Base-by-base conservation (phyloP, 2,329 filamentous ascomycete species). In the Diaporthe sp. region DNA sequence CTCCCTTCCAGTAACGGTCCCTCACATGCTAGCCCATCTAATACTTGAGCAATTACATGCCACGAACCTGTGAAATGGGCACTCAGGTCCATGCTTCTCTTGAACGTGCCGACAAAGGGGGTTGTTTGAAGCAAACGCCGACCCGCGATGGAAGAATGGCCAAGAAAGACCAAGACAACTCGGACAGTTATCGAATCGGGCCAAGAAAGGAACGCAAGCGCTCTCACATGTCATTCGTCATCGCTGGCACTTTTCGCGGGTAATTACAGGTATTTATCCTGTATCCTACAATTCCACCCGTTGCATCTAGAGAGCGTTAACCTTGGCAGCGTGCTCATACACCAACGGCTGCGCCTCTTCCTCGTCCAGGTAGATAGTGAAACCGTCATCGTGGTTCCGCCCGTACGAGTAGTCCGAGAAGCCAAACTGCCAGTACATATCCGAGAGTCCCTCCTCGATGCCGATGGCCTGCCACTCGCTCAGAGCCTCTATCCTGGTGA, bases 401-500 rank as follows among this genome's bases (percentile, higher is more conserved):
- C 89, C 88, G 52, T 88, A 89, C 4, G 87, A 89, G 77, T 85
- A 90, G 0, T 82, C 83, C 6, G 83, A 85, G 76, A 82, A 89
- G 0, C 89, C 89, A 76, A 83, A 90, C 76, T 90, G 89, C 89
- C 89, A 90, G 81, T 86, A 90, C 84, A 89, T 83, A 75, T 89
- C 88, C 3, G 86, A 81, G 79, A 90, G 82, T 77, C 86, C 85
- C 78, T 88, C 84, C 72, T 86, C 81, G 9, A 88, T 77, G 19
- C 81, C 83, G 7, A 87, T 87, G 33, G 82, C 81, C 80, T 90
- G 89, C 88, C 88, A 90, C 42, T 82, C 80, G 15, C 84, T 83
- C 2, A 89, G 75, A 0, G 87, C 87, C 68, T 86, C 83, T 0
- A 84, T 69, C 0, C 89, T 79, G 0, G 86, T 87, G 47, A 83